Conservation (phyloP, 306 rosid species). For the Quercus robur region DNA sequence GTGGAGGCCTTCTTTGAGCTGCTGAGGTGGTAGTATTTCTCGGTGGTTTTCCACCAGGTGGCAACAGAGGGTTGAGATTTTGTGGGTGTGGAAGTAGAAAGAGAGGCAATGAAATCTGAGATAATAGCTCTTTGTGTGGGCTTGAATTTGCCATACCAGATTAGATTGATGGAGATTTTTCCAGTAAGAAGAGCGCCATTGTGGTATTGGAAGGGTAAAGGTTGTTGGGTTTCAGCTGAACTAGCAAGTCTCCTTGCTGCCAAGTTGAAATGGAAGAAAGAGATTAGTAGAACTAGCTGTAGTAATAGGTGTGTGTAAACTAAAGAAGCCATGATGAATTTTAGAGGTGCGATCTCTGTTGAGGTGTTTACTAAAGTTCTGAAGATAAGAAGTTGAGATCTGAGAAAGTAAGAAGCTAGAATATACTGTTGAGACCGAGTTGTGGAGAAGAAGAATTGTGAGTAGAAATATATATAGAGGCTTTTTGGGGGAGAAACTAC, state of each 20-base stretch:
- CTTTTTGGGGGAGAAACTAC: not conserved
- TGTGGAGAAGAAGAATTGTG: not conserved
- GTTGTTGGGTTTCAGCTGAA: conserved; percentile 26
- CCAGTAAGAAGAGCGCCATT: conserved; percentile 66
- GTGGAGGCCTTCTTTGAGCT: conserved; percentile 19
- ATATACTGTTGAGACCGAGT: not conserved
- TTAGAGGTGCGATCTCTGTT: not conserved
- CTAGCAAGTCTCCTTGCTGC: conserved; percentile 38
- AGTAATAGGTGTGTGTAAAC: conserved; percentile 1
- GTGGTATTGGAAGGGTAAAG: conserved; percentile 60
- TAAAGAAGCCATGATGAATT: conserved; percentile 35
- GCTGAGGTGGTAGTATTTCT: conserved; percentile 41
- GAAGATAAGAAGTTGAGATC: not conserved
- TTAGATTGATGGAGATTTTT: conserved; percentile 49
- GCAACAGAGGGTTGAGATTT: too few species aligned
- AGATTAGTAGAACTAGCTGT: conserved; percentile 10
- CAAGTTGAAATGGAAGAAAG: conserved; percentile 30
- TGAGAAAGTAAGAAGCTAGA: not conserved
- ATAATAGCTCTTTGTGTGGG: conserved; percentile 9
- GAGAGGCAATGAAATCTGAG: too few species aligned
- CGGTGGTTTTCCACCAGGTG: conserved; percentile 42
- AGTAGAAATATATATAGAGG: conserved; percentile 17
- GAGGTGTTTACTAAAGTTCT: not conserved
- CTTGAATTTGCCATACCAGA: conserved; percentile 74
- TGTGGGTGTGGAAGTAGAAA: too few species aligned